Evolutionary conservation across 2,329 filamentous ascomycete species (phyloP), one percentile per base, ranked within the genome.

Genomic region (Sarocladium oryzae): DNA sequence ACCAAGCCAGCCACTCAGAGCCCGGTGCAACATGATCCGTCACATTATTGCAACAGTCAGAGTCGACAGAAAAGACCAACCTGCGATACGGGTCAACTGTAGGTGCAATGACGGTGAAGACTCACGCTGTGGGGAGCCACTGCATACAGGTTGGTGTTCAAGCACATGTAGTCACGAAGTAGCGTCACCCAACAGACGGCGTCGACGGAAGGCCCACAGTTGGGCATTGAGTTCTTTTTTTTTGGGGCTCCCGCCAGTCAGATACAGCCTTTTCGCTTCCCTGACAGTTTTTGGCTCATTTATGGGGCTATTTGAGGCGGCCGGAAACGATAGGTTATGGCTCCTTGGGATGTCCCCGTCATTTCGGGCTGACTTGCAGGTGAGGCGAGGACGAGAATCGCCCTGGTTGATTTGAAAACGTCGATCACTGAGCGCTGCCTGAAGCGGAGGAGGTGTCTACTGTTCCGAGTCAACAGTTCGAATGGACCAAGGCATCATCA

Each of bases 281-380:
- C 20, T 3, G 36, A 16, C 6, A 26, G 40, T 13, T 26, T 40
- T n/a, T 40, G 28, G 28, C 21, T n/a, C 7, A 45, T n/a, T 45
- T 26, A 45, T 45, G 40, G n/a, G 40, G 9, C 21, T 7, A 7
- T 28, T 16, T 40, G 36, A 40, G 16, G 36, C 18, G 15, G 3
- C 40, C 21, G 21, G 21, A 26, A 26, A 32, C 5, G 5, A 48
- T 20, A n/a, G 43, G 4, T 32, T 18, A 30, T 16, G 4, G 10
- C 43, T 48, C 9, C 24, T 32, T 16, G 32, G 46, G 46, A 21
- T 49, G 33, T 24, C 46, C 46, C 32, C 23, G 46, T 26, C 20
- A 26, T 16, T 32, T 49, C 32, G 26, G 46, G 46, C 46, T 36
- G 46, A 24, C 18, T 49, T 49, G 46, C 32, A 49, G 45, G 18